A percentile compares a stretch with the other conserved stretches of the same genome.
Conservation (phyloP, 805 yeast genomes). For the Barnettozyma pratensis region DNA sequence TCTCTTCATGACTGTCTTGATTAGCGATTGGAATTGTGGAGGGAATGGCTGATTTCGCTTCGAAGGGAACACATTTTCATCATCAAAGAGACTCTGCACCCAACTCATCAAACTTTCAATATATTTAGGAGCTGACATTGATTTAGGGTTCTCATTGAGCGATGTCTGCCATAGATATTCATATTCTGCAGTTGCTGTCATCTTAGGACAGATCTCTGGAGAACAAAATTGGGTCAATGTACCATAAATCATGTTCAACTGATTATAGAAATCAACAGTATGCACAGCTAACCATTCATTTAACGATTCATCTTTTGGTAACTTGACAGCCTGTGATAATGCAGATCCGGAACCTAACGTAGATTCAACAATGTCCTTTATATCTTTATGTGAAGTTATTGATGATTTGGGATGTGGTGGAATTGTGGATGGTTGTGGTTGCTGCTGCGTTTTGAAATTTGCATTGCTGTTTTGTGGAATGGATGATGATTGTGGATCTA, state of each 20-base stretch:
- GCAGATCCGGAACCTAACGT: slow-evolving; percentile 92
- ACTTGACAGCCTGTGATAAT: slow-evolving; percentile 84
- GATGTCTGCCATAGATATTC: slow-evolving; percentile 97
- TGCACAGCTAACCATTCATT: slow-evolving; percentile 97
- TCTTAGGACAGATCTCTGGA: slow-evolving; percentile 88
- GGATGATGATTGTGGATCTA: background rate
- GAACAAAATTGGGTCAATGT: slow-evolving; percentile 96
- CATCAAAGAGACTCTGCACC: slow-evolving; percentile 91
- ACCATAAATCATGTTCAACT: slow-evolving; percentile 93
- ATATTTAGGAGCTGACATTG: slow-evolving; percentile 91
- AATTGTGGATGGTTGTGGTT: slow-evolving; percentile 10
- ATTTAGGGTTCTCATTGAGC: slow-evolving; percentile 62
- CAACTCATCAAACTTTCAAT: slow-evolving; percentile 91
- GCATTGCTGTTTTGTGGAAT: slow-evolving; percentile 1
- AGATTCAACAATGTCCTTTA: slow-evolving; percentile 87
- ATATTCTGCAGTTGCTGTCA: slow-evolving; percentile 97
- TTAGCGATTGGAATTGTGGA: slow-evolving; percentile 68
- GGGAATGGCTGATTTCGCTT: slow-evolving; percentile 92
- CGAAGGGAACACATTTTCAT: slow-evolving; percentile 84
- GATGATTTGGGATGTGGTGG: slow-evolving; percentile 22
- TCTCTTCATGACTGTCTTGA: slow-evolving; percentile 84
- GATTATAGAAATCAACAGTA: slow-evolving; percentile 96
- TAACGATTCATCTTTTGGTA: slow-evolving; percentile 88
- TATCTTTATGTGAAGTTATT: slow-evolving; percentile 58
- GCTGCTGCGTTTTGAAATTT: background rate